Evolutionary conservation across 139 green algal genomes (phyloP).

Genomic region (Chlorella ohadii): DNA sequence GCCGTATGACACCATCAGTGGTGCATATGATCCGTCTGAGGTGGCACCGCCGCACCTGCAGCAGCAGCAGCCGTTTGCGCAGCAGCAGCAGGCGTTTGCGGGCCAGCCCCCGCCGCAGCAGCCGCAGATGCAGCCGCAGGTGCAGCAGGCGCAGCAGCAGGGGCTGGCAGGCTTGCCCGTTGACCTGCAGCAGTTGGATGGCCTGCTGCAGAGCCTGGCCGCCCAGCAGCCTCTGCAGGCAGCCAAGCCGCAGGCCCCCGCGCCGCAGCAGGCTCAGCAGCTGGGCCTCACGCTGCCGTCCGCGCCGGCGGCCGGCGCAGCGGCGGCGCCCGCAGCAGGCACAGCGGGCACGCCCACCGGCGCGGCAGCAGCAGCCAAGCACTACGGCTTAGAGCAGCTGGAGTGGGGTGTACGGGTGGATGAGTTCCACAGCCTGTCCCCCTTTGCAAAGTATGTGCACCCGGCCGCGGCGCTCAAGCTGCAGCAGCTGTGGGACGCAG

Average conservation of each 20-base stretch:
- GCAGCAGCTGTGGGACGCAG: conserved; percentile 71
- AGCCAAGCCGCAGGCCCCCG: neutral
- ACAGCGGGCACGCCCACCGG: neutral
- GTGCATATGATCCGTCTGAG: too few species aligned
- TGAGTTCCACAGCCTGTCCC: conserved; percentile 68
- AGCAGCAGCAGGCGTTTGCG: neutral
- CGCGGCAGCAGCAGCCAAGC: neutral
- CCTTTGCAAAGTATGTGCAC: conserved; percentile 59
- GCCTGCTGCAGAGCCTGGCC: conserved; percentile 4
- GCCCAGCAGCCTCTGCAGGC: neutral
- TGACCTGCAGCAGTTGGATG: conserved; percentile 19
- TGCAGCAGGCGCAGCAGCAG: neutral
- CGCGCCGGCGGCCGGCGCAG: neutral
- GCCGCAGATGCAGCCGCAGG: neutral
- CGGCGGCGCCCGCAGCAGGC: neutral
- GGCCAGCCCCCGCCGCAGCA: neutral
- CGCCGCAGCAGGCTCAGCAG: neutral
- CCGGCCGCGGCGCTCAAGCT: conserved; percentile 58
- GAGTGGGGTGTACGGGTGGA: conserved; percentile 66
- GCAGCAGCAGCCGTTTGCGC: neutral
- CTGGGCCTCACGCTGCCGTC: neutral
- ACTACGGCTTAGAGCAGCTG: conserved; percentile 56
- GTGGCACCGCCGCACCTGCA: neutral
- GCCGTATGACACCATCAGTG: too few species aligned
- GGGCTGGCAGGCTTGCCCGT: neutral